Evolutionary conservation across 257 asterid genomes (phyloP).

Genomic region (Nicotiana otophora): DNA sequence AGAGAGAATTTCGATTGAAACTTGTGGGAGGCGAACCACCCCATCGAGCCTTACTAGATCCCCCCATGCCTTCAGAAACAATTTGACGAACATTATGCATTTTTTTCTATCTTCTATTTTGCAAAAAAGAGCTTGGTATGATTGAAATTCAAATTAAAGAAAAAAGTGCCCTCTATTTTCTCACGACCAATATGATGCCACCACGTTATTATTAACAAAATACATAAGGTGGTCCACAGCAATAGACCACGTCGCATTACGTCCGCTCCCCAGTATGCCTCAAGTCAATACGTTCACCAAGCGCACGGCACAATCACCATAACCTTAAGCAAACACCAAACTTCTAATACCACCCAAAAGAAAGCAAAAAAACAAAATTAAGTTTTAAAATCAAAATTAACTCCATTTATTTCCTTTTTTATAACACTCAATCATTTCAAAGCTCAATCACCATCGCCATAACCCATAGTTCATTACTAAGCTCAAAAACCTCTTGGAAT

Average conservation of each 20-base stretch:
- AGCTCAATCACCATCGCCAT: neutral
- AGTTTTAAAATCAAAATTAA: neutral
- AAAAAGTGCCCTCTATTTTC: neutral
- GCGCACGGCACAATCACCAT: conserved; percentile 4
- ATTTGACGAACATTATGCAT: too few species aligned
- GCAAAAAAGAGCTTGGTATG: too few species aligned
- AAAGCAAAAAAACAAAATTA: neutral
- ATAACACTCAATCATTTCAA: neutral
- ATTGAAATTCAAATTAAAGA: too few species aligned
- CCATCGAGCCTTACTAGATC: too few species aligned
- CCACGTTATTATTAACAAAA: neutral
- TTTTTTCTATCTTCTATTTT: too few species aligned
- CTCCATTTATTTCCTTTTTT: neutral
- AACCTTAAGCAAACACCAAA: neutral
- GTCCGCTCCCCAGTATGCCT: neutral
- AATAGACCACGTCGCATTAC: neutral
- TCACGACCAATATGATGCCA: neutral
- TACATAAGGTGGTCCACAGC: neutral
- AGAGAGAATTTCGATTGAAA: too few species aligned
- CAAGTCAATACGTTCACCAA: neutral
- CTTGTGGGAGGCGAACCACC: too few species aligned
- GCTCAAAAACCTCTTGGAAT: neutral
- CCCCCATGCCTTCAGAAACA: too few species aligned
- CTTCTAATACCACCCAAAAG: neutral
- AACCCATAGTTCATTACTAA: neutral